Percentiles rank a stretch among this genome's conserved stretches.
phyloP scores from a whole-genome alignment of 1,284 basidiomycete species.

The Marasmius sp. region DNA sequence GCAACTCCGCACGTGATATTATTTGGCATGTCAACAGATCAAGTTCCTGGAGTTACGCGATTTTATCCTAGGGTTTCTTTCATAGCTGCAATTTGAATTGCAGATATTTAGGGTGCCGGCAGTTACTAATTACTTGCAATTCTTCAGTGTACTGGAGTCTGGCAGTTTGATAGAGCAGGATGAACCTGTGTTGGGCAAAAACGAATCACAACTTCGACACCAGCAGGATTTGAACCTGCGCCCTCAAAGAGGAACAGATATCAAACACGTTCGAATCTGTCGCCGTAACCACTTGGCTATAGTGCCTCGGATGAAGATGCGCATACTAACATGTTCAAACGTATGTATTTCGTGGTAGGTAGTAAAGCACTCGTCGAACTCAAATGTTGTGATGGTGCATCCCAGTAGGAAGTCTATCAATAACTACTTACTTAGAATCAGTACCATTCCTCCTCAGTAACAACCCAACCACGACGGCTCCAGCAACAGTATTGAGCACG shows the following conservation, averaged over 20 bases:
- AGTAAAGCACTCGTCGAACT: no score
- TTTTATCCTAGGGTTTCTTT: no score
- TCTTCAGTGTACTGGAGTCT: not conserved
- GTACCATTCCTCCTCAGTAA: slow-evolving; percentile 17
- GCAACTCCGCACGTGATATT: no score
- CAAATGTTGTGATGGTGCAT: no score
- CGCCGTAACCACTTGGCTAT: slow-evolving; percentile 57
- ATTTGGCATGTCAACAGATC: no score
- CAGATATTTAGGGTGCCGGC: no score
- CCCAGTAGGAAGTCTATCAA: not conserved
- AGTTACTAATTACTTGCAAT: no score
- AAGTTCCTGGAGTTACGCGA: no score
- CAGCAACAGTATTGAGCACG: slow-evolving; percentile 34
- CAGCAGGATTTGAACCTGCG: not conserved
- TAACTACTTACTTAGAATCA: slow-evolving; percentile 2
- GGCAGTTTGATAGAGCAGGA: not conserved
- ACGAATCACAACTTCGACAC: not conserved
- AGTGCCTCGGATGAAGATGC: slow-evolving; percentile 15
- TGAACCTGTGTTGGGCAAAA: not conserved
- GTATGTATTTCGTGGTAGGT: no score
- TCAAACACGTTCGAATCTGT: slow-evolving; percentile 35
- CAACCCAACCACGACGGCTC: slow-evolving; percentile 33
- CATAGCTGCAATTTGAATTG: no score
- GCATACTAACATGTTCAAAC: not conserved
- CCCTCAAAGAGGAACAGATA: not conserved